Evolutionary conservation across 2,329 filamentous ascomycete species (phyloP), one percentile per base, ranked within the genome.

Genomic region (Rhytidhysteron rufulum): DNA sequence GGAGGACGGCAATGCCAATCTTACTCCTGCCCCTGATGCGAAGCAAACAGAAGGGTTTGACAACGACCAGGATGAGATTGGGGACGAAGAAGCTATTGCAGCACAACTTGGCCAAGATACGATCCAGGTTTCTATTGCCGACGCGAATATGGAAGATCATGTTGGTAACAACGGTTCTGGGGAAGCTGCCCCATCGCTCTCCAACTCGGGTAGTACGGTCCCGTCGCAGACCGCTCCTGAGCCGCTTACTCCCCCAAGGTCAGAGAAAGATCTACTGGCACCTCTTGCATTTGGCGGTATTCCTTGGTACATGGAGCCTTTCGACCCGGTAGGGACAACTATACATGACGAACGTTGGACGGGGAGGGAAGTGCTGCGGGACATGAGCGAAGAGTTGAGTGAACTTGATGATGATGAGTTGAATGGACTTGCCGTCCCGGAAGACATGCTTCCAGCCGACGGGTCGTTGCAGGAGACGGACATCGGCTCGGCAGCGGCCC

Each of bases 331-430:
- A 39, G 91, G 89, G 41, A 95, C 88, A 0, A 91, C 85, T 1
- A 79, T 91, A 8, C 73, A 86, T 40, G 84, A 66, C 24, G 86
- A 91, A 65, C 76, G 81, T 38, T 88, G 83, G 74, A 81, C 79
- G 0, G 86, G 83, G 2, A 77, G 83, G 24, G 85, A 90, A 40
- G 80, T 85, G n/a, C 70, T 80, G 50, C 74, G 80, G 21, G 79
- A 75, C 11, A 82, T 91, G 65, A 94, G 87, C 54, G 90, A 95
- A 64, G 87, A 91, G 52, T 74, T 96, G 17, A 94, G 86, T 41
- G 91, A 96, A 58, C 82, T 96, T 60, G 90, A 95, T 54, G 90
- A 96, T 49, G 89, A 94, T 37, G 88, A 91, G 66, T 73, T 95
- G 42, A 83, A 86, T 54, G 87, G 85, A 15, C 53, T 67, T 19